These are phyloP conservation scores for Botrytis galanthina DNA, from an alignment of 2,329 filamentous ascomycete species.

Conservation along the genomic window DNA sequence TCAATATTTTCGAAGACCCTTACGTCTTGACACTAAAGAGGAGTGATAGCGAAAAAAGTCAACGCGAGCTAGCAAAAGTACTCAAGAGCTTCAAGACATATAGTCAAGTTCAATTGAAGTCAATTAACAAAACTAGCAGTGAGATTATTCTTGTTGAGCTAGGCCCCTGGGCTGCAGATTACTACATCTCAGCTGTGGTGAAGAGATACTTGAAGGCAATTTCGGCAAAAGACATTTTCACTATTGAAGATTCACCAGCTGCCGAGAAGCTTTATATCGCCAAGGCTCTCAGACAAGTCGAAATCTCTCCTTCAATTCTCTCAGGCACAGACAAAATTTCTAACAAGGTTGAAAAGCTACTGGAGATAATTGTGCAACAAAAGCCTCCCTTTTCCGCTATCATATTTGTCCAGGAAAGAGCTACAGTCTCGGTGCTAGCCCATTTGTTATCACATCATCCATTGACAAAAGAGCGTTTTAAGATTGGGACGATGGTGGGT, in stretches of 20 bases:
- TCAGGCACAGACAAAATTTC: slow-evolving; percentile 61
- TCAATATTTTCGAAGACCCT: slow-evolving; percentile 63
- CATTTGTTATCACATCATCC: slow-evolving; percentile 51
- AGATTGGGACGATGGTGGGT: slow-evolving; percentile 56
- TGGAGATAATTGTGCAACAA: slow-evolving; percentile 50
- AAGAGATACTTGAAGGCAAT: slow-evolving; percentile 49
- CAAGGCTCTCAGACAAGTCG: slow-evolving; percentile 44
- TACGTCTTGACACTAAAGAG: slow-evolving; percentile 49
- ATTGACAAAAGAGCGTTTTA: slow-evolving; percentile 45
- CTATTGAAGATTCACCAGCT: slow-evolving; percentile 42
- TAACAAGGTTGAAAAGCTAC: slow-evolving; percentile 55
- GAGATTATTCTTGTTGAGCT: slow-evolving; percentile 54
- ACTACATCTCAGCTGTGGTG: slow-evolving; percentile 53
- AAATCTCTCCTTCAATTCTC: slow-evolving; percentile 37
- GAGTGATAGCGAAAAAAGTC: slow-evolving; percentile 44
- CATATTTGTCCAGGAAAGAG: slow-evolving; percentile 65
- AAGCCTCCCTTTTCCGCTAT: slow-evolving; percentile 52
- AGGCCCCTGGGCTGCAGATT: slow-evolving; percentile 67
- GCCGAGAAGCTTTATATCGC: slow-evolving; percentile 57
- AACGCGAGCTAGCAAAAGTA: slow-evolving; percentile 41
- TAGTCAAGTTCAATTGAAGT: slow-evolving; percentile 54
- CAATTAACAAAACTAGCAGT: slow-evolving; percentile 49
- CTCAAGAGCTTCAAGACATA: slow-evolving; percentile 50
- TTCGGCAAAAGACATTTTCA: slow-evolving; percentile 37
- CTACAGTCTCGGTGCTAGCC: slow-evolving; percentile 58